These are phyloP conservation scores for Pseudopyricularia javanii DNA, from an alignment of 2,329 filamentous ascomycete genomes.

Conservation along the genomic window DNA sequence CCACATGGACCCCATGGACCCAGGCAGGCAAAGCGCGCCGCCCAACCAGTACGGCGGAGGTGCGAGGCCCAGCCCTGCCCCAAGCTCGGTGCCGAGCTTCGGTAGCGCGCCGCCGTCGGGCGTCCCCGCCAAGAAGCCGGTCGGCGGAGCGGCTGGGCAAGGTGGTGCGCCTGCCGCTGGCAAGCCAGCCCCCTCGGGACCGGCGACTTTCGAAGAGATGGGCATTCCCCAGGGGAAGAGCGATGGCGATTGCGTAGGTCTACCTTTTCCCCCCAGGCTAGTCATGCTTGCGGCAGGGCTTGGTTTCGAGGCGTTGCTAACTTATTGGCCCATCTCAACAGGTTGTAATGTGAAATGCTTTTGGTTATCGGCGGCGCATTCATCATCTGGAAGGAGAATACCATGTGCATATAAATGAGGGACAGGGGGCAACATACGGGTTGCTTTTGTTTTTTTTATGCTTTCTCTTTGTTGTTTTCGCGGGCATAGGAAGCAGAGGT, in stretches of 20 bases:
- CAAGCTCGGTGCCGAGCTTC: conserved; percentile 15
- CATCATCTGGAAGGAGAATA: neutral
- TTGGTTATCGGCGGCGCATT: neutral
- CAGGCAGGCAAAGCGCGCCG: conserved; percentile 22
- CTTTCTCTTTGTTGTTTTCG: neutral
- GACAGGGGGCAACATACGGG: neutral
- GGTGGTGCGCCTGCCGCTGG: conserved; percentile 1
- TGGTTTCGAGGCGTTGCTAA: neutral
- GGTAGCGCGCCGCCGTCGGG: conserved; percentile 6
- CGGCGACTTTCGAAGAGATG: conserved; percentile 97
- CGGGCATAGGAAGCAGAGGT: neutral
- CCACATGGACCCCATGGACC: conserved; percentile 9
- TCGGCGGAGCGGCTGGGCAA: neutral
- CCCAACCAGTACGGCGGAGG: conserved; percentile 13
- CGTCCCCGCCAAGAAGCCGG: conserved; percentile 1
- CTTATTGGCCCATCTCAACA: neutral
- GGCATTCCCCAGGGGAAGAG: conserved; percentile 75
- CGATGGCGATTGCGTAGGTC: conserved; percentile 81
- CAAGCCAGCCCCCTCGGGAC: conserved; percentile 46
- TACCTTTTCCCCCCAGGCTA: neutral
- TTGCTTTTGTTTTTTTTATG: neutral
- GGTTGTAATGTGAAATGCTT: conserved; percentile 2
- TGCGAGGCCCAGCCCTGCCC: neutral
- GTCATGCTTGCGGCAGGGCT: neutral
- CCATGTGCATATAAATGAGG: neutral